Base-by-base conservation (phyloP, 1,139 yeast species). In the Zygosaccharomyces sapae region DNA sequence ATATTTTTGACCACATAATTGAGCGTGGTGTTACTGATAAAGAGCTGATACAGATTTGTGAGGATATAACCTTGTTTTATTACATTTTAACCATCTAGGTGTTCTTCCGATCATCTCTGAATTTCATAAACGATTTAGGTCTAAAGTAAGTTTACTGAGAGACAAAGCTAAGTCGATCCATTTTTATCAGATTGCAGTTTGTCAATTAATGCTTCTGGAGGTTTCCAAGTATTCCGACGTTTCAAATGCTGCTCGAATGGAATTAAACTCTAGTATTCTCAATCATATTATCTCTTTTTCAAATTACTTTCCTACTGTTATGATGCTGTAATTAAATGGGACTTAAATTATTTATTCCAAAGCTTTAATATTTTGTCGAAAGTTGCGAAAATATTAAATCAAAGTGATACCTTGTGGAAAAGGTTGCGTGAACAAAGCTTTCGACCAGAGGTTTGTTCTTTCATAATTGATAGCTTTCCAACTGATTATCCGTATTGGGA, bases 121-220 rank as follows among this genome's bases (percentile, higher is more conserved):
- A 5, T 65, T 63, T 37, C 66, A 63, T 40, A 52, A 45, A 22
- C 48, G 44, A 6, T 65, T 63, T 40, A 51, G 65, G 24, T 49
- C 57, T 1, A 63, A 59, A 41, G 61, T 62, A 3, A 51, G 47
- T 34, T 16, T 39, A n/a, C 33, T 57, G 18, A 47, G 54, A 30
- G 51, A 52, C 5, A 55, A 52, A 36, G 61, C 65, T 4, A 65
- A 64, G 47, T 59, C 66, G 2, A 59, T 65, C 13, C 67, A 64
- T 46, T 64, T n/a, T 46, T 61, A 52, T 29, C 59, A 61, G 33
- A 50, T 65, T 30, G 55, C 65, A 1, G 47, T 54, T 2, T 64
- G 66, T 40, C 67, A 60, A 42, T 31, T 63, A 5, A 49, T 62
- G 52, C 48, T 62, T 22, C 45, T 54, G 19, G 63, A 62, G 41